These are phyloP conservation scores for Candida gigantensis DNA, from an alignment of 1,139 yeast species.

Conservation along the genomic window DNA sequence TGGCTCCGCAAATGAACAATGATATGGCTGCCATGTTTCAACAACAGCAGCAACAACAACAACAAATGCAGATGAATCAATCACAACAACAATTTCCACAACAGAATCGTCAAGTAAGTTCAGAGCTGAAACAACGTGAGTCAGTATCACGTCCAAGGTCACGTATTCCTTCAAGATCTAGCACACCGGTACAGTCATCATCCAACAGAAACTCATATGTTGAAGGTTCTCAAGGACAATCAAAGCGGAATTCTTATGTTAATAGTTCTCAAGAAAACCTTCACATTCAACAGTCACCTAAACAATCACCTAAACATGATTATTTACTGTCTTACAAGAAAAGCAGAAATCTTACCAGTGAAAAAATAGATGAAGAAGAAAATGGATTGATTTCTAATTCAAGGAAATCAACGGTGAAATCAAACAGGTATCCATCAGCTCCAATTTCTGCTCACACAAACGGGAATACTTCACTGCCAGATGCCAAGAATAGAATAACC, in stretches of 20 bases:
- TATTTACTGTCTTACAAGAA: slow-evolving; percentile 14
- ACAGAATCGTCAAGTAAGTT: too few relatives aligned
- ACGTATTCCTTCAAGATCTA: neutral
- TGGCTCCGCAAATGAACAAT: neutral
- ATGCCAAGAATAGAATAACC: slow-evolving; percentile 17
- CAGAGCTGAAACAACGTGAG: too few relatives aligned
- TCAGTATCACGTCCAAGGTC: neutral
- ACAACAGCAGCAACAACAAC: slow-evolving; percentile 7
- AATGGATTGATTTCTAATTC: slow-evolving; percentile 31
- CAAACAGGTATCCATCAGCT: slow-evolving; percentile 40
- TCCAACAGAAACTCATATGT: neutral
- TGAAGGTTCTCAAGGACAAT: slow-evolving; percentile 1
- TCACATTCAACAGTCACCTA: too few relatives aligned
- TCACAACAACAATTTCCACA: slow-evolving; percentile 4
- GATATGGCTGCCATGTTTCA: slow-evolving; percentile 4
- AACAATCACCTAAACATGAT: slow-evolving; percentile 11
- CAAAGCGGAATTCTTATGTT: slow-evolving; percentile 1
- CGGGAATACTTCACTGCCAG: neutral
- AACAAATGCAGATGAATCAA: slow-evolving; percentile 3
- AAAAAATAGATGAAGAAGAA: slow-evolving; percentile 12
- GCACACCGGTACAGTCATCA: neutral
- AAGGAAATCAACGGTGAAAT: slow-evolving; percentile 35
- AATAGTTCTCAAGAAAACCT: slow-evolving; percentile 2
- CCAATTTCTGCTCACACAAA: slow-evolving; percentile 22
- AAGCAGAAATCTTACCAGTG: slow-evolving; percentile 10